Evolutionary conservation across 1,139 yeast species (phyloP).

Genomic region (Saccharomycopsis phalli): DNA sequence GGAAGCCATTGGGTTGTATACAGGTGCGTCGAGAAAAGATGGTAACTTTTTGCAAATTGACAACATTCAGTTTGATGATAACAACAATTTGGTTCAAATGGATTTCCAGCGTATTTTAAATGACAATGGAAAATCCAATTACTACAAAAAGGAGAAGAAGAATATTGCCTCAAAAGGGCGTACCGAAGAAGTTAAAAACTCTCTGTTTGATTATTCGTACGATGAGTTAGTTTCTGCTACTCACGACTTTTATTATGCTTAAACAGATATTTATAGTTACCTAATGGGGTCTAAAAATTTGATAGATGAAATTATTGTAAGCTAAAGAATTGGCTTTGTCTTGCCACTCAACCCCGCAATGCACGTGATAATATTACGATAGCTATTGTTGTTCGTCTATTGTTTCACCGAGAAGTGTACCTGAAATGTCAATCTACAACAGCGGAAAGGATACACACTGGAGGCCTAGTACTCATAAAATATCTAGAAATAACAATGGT

Average conservation of each 20-base stretch:
- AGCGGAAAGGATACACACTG: slow-evolving; percentile 5
- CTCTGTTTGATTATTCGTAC: slow-evolving; percentile 5
- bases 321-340: too few relatives aligned
- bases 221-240: slow-evolving; percentile 5
- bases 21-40: not conserved
- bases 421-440: not conserved
- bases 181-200: not conserved
- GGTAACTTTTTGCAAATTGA: slow-evolving; percentile 7
- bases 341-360: too few relatives aligned
- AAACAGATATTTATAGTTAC: not conserved
- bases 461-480: slow-evolving; percentile 4
- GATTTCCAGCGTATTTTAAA: slow-evolving; percentile 5
- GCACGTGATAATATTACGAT: too few relatives aligned
- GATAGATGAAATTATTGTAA: too few relatives aligned
- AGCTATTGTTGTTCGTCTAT: too few relatives aligned
- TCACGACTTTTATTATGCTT: slow-evolving; percentile 4
- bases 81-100: slow-evolving; percentile 3
- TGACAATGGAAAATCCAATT: not conserved
- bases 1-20: slow-evolving; percentile 3
- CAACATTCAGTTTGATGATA: slow-evolving; percentile 3
- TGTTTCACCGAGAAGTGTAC: not conserved
- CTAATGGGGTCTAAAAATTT: too few relatives aligned
- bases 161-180: not conserved
- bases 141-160: not conserved
- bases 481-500: not conserved